Base-by-base conservation (phyloP, 2,329 filamentous ascomycete genomes). In the Xylariales sp. region DNA sequence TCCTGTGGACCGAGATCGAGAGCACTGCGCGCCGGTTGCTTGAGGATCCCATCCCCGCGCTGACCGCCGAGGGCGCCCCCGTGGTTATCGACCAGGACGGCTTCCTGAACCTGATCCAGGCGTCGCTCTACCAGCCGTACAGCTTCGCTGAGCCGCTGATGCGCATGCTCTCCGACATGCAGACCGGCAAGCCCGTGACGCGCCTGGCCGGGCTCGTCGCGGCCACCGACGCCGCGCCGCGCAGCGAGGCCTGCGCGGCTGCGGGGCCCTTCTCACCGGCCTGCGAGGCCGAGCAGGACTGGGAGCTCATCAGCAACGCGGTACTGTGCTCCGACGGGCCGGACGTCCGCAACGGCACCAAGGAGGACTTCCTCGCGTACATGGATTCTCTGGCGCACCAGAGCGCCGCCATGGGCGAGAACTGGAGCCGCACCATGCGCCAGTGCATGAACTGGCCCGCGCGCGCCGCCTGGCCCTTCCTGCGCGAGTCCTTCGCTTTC, bases 371-470 rank as follows among this genome's bases (percentile, higher is more conserved):
- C 27, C 37, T 37, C 6, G 40, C 44, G 14, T 48, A 42, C 25
- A 36, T 48, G 5, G 16, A 31, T 11, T 21, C 20, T 10, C 12
- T 46, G 6, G 33, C 41, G 16, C 29, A 27, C 8, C 44, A 46
- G 31, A 41, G 46, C 11, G 38, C 36, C 14, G 40, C 37, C 32
- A 27, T 48, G 11, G 43, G 46, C 11, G 18, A 41, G 5, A 29
- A 23, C 13, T 48, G 46, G 46, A 33, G 41, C 14, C 48, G 4
- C 12, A 32, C 4, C 41, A 53, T 2, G 51, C 41, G 37, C 13
- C 43, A 48, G 25, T 58, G 55, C 20, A 49, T 49, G 8, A 55
- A 52, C 25, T 54, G 57, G 25, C 48, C 57, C 23, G 51, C 55
- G 3, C 49, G 43, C 12, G 56, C 57, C 2, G 46, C 42, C 5